Base-by-base conservation (phyloP, 1,284 basidiomycete genomes). In the Papiliotrema fonsecae region DNA sequence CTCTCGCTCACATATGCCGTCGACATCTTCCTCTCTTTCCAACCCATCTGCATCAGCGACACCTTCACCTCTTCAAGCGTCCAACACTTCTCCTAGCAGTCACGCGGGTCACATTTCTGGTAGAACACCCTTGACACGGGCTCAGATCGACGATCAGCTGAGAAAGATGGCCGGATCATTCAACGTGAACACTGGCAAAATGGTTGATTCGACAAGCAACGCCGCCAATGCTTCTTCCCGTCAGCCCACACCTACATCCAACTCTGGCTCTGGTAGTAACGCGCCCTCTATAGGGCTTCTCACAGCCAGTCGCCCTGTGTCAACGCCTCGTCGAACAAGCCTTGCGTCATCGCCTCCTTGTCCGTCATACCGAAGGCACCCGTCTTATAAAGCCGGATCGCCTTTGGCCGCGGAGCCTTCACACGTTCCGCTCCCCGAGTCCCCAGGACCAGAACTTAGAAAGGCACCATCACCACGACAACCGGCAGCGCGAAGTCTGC, bases 101-200 rank as follows among this genome's bases (percentile, higher is more conserved):
- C 40, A 46, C 10, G 40, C 52, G 22, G 35, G 40, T n/a, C 49
- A 26, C 11, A n/a, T 27, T 28, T 19, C 54, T 6, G 49, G 53
- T 22, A 47, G 69, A 25, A 54, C 57, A 10, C 72, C 70, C 0
- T 47, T 72, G 24, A 74, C 72, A 0, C 55, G 64, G 31, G 52
- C 64, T 10, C 65, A 67, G 24, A 61, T 73, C 27, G 69, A 72
- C 32, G 70, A 69, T 42, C 60, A 64, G 48, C 55, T 74, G 11
- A 60, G 57, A 25, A 60, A 60, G 25, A 69, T 74, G 67, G 64
- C 59, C 1, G 69, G 69, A 6, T 65, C 62, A 36, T 69, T 65
- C 49, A 56, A 63, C 2, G 24, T 44, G 22, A 50, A 43, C 18
- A 46, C 47, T 4, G 42, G 18, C 13, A 50, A 45, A 45, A 25